Conservation (phyloP, 805 yeast species). For the Candida cerambycidarum region DNA sequence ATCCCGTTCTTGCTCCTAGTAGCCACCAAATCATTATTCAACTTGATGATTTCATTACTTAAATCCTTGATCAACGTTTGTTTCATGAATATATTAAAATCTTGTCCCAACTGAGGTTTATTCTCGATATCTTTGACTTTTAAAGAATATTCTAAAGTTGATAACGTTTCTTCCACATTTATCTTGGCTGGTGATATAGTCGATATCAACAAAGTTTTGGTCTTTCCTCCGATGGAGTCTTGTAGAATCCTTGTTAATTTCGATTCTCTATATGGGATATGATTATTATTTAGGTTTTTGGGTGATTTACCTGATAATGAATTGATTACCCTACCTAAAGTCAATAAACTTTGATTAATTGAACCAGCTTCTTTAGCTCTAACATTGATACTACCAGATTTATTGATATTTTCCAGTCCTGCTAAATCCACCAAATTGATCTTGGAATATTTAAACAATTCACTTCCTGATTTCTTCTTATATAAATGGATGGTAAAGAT, state of each 20-base stretch:
- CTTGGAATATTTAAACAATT: slow-evolving; percentile 44
- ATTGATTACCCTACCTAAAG: slow-evolving; percentile 88
- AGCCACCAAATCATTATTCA: slow-evolving; percentile 61
- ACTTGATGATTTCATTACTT: slow-evolving; percentile 52
- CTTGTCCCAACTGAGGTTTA: slow-evolving; percentile 51
- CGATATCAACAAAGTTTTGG: slow-evolving; percentile 84
- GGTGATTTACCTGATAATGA: slow-evolving; percentile 31
- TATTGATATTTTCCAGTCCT: slow-evolving; percentile 85
- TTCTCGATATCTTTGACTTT: slow-evolving; percentile 80
- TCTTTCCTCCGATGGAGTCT: slow-evolving; percentile 84
- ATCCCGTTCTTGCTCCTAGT: slow-evolving; percentile 66
- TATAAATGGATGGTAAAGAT: slow-evolving; percentile 65
- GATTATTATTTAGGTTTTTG: slow-evolving; percentile 25
- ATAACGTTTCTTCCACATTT: slow-evolving; percentile 75
- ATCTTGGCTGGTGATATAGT: slow-evolving; percentile 83
- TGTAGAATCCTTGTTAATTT: slow-evolving; percentile 73
- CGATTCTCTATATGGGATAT: slow-evolving; percentile 85
- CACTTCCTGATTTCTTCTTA: slow-evolving; percentile 31
- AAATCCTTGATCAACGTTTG: slow-evolving; percentile 52
- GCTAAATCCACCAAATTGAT: slow-evolving; percentile 90
- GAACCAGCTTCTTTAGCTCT: slow-evolving; percentile 94
- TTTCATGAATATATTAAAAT: slow-evolving; percentile 45
- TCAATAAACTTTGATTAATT: slow-evolving; percentile 82
- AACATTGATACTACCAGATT: slow-evolving; percentile 84
- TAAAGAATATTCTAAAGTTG: slow-evolving; percentile 85